Evolutionary conservation across 805 yeast species (phyloP).

Genomic region (Ogataea dorogensis): DNA sequence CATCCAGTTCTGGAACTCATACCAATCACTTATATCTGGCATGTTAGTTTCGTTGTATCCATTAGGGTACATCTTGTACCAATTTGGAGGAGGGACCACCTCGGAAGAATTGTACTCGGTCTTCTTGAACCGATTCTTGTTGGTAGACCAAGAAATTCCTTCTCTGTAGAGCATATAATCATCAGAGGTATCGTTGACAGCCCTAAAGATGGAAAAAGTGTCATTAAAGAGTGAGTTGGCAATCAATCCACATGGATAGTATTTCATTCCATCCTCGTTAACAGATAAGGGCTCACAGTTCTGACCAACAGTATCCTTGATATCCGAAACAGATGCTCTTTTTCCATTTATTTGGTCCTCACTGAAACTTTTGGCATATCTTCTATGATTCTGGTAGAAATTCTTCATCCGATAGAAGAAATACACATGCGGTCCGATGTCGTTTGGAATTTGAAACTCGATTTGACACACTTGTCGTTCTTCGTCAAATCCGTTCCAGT

Average conservation of each 20-base stretch:
- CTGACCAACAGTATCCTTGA: slow-evolving; percentile 54
- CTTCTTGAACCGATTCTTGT: slow-evolving; percentile 59
- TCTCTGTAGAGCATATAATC: slow-evolving; percentile 47
- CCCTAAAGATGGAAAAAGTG: slow-evolving; percentile 53
- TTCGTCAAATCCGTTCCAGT: slow-evolving; percentile 42
- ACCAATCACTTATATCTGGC: slow-evolving; percentile 68
- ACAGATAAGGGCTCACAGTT: slow-evolving; percentile 64
- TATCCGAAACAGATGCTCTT: slow-evolving; percentile 49
- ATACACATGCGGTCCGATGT: slow-evolving; percentile 70
- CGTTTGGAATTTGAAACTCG: slow-evolving; percentile 72
- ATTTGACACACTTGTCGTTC: slow-evolving; percentile 59
- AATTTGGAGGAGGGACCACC: slow-evolving; percentile 81
- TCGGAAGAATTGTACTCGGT: slow-evolving; percentile 59
- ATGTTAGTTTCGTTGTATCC: slow-evolving; percentile 70
- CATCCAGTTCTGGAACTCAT: slow-evolving; percentile 83
- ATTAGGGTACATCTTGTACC: slow-evolving; percentile 67
- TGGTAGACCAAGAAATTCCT: slow-evolving; percentile 73
- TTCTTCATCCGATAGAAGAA: slow-evolving; percentile 81
- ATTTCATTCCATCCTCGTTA: slow-evolving; percentile 46
- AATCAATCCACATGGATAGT: slow-evolving; percentile 81
- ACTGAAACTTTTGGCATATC: slow-evolving; percentile 85
- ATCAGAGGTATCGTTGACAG: slow-evolving; percentile 40
- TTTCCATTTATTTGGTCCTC: slow-evolving; percentile 78
- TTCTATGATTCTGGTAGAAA: slow-evolving; percentile 91
- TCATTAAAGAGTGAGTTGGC: slow-evolving; percentile 82